These are phyloP conservation scores for Coprinopsis sp. DNA, from an alignment of 768 basidiomycete species.

Conservation along the genomic window DNA sequence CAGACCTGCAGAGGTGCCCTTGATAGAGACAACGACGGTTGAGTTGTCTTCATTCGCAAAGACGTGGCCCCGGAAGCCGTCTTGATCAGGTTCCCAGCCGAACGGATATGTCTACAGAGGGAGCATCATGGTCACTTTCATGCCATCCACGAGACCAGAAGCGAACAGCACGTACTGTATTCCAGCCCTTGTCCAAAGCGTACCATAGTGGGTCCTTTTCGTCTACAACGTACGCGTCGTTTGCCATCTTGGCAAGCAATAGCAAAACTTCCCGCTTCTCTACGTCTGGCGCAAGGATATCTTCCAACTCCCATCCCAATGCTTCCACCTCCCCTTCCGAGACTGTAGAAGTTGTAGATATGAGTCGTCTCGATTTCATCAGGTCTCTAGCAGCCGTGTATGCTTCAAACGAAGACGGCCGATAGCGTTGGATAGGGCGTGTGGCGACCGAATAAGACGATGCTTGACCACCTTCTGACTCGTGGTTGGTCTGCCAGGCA, in stretches of 20 bases:
- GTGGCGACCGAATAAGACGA: slow-evolving; percentile 34
- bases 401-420: slow-evolving; percentile 44
- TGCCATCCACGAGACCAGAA: slow-evolving; percentile 1
- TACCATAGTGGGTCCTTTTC: slow-evolving; percentile 73
- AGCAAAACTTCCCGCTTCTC: slow-evolving; percentile 71
- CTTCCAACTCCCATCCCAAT: slow-evolving; percentile 70
- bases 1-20: slow-evolving; percentile 82
- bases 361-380: slow-evolving; percentile 9
- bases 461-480: slow-evolving; percentile 16
- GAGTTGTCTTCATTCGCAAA: slow-evolving; percentile 81
- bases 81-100: slow-evolving; percentile 86
- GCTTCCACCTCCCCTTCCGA: slow-evolving; percentile 40
- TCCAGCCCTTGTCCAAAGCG: slow-evolving; percentile 63
- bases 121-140: neutral
- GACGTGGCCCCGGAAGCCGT: slow-evolving; percentile 89
- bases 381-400: slow-evolving; percentile 13
- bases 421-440: slow-evolving; percentile 33
- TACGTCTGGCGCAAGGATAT: slow-evolving; percentile 71
- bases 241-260: slow-evolving; percentile 90
- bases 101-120: slow-evolving; percentile 63
- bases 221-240: slow-evolving; percentile 81
- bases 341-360: slow-evolving; percentile 42
- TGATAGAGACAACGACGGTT: slow-evolving; percentile 85
- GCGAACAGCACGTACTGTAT: slow-evolving; percentile 33
- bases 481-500: slow-evolving; percentile 8